These are phyloP conservation scores for Sporothrix pseudoabietina DNA, from an alignment of 2,329 filamentous ascomycete species.

Conservation along the genomic window DNA sequence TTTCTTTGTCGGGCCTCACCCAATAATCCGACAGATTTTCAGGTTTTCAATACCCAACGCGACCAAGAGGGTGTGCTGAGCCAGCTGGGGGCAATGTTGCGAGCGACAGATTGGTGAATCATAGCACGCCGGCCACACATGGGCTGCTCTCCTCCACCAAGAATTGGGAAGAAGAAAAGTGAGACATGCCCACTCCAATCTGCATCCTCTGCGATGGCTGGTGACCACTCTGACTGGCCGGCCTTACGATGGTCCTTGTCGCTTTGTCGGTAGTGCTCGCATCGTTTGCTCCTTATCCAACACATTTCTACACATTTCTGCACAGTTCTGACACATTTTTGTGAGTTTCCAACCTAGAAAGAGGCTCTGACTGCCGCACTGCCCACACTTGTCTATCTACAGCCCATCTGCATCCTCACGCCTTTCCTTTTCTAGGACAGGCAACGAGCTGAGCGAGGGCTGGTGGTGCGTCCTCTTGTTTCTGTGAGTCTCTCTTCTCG, in stretches of 20 bases:
- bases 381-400: not conserved
- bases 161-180: not conserved
- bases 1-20: not conserved
- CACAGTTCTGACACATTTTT: not conserved
- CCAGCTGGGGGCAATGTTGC: constrained; percentile 9
- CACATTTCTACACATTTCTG: not conserved
- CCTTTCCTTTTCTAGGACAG: constrained; percentile 7
- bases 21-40: not conserved
- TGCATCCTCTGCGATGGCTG: constrained; percentile 21
- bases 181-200: constrained; percentile 17
- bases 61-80: constrained; percentile 9
- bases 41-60: not conserved
- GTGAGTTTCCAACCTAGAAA: not conserved
- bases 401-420: not conserved
- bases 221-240: constrained; percentile 27
- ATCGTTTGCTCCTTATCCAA: not conserved
- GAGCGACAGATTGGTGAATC: constrained; percentile 14
- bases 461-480: not conserved
- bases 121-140: not conserved
- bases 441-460: not conserved
- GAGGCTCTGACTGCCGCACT: not conserved
- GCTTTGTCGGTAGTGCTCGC: not conserved
- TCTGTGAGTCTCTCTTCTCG: not conserved
- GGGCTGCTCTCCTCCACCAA: constrained; percentile 7
- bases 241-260: not conserved